A percentile compares a stretch with the other conserved stretches of the same genome.
Conservation (phyloP, 73 alveolate species). For the Paramecium octaurelia region DNA sequence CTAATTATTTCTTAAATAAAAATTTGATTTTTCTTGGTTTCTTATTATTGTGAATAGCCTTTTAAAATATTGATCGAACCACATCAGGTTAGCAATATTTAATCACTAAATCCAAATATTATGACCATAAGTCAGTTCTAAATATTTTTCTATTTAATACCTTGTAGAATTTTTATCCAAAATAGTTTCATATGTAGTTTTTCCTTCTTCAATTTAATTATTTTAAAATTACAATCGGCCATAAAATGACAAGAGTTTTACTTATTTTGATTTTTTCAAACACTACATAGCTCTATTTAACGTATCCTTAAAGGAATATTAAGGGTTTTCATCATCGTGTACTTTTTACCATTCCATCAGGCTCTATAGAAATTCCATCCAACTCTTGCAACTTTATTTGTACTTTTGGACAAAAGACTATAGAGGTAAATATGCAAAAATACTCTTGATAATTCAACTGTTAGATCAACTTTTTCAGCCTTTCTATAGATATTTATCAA, state of each 20-base stretch:
- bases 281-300: conserved; percentile 81
- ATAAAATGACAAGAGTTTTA: conserved; percentile 79
- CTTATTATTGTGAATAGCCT: conserved; percentile 58
- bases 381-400: conserved; percentile 52
- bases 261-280: conserved; percentile 76
- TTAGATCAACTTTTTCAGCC: conserved; percentile 67
- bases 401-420: conserved; percentile 46
- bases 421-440: background rate
- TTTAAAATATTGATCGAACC: conserved; percentile 68
- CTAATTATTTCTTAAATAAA: conserved; percentile 76
- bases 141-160: background rate
- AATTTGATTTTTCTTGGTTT: conserved; percentile 75
- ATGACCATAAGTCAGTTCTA: conserved; percentile 94
- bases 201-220: conserved; percentile 88
- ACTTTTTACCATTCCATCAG: conserved; percentile 54
- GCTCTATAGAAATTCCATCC: conserved; percentile 52
- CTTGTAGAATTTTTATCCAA: conserved; percentile 84
- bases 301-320: conserved; percentile 48
- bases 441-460: conserved; percentile 35
- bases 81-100: conserved; percentile 73
- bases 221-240: conserved; percentile 80
- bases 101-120: conserved; percentile 89
- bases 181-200: conserved; percentile 93
- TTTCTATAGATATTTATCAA: conserved; percentile 82
- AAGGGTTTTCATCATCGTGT: conserved; percentile 62